These are phyloP conservation scores for Colletotrichum brevisporum DNA, from an alignment of 2,329 filamentous ascomycete genomes.

Conservation along the genomic window DNA sequence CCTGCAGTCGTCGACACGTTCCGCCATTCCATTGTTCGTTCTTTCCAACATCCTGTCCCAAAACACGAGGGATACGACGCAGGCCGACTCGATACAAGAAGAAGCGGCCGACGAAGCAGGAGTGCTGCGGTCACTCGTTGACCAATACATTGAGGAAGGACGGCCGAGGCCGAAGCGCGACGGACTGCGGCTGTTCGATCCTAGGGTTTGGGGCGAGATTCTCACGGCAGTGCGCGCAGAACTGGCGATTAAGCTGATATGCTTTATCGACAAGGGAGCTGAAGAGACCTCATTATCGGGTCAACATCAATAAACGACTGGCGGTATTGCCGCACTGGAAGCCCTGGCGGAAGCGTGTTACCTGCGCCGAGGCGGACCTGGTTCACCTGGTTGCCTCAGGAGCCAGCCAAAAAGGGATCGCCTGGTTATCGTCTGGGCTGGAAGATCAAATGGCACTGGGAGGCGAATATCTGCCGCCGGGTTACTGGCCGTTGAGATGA, in stretches of 20 bases:
- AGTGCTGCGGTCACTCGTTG: slow-evolving; percentile 27
- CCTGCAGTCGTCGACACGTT: too few relatives aligned
- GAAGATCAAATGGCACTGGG: too few relatives aligned
- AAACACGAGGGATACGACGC: slow-evolving; percentile 24
- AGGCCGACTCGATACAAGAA: slow-evolving; percentile 11
- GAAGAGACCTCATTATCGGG: slow-evolving; percentile 50
- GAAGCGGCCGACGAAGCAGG: not conserved
- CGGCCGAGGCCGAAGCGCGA: slow-evolving; percentile 27
- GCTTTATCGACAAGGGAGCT: slow-evolving; percentile 45
- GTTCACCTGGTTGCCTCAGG: slow-evolving; percentile 78
- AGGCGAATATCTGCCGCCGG: slow-evolving; percentile 70
- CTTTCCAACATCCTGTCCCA: slow-evolving; percentile 37
- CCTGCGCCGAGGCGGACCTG: slow-evolving; percentile 74
- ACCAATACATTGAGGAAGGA: slow-evolving; percentile 39
- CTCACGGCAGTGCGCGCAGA: slow-evolving; percentile 50
- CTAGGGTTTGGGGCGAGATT: slow-evolving; percentile 46
- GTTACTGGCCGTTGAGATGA: slow-evolving; percentile 70
- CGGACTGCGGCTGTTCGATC: slow-evolving; percentile 32
- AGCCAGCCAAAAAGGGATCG: too few relatives aligned
- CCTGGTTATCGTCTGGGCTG: too few relatives aligned
- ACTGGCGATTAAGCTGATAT: slow-evolving; percentile 45
- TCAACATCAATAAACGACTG: too few relatives aligned
- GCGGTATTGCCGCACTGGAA: too few relatives aligned
- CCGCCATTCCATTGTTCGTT: slow-evolving; percentile 34
- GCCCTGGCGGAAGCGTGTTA: too few relatives aligned